Conservation (phyloP, 148 eudicot species). For the Heliosperma pusillum region DNA sequence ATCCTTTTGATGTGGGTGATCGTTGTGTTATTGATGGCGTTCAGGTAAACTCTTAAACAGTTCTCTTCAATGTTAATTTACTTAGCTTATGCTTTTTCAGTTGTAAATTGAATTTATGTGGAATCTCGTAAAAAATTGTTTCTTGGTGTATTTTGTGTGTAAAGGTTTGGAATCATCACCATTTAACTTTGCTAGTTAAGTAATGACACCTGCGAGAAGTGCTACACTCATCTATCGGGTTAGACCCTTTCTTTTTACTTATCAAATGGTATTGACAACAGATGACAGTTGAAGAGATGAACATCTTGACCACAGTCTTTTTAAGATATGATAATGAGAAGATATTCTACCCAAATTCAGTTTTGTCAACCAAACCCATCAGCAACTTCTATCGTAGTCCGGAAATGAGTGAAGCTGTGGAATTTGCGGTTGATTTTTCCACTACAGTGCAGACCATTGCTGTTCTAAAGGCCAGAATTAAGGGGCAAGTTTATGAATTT, state of each 20-base stretch:
- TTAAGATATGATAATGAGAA: constrained; percentile 72
- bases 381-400: constrained; percentile 84
- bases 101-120: not conserved
- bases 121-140: too few species aligned
- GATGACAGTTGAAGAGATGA: constrained; percentile 95
- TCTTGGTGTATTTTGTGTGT: not conserved
- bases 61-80: not conserved
- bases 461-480: constrained; percentile 54
- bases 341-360: constrained; percentile 69
- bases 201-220: too few species aligned
- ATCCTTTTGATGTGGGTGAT: constrained; percentile 88
- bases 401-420: constrained; percentile 71
- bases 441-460: constrained; percentile 67
- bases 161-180: too few species aligned
- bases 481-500: constrained; percentile 33
- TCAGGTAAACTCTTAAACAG: constrained; percentile 44
- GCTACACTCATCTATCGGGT: too few species aligned
- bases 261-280: constrained; percentile 23
- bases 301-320: constrained; percentile 81
- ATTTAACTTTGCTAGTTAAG: too few species aligned
- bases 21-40: constrained; percentile 76
- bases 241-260: not conserved
- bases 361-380: constrained; percentile 70
- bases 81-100: not conserved
- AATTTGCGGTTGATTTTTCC: constrained; percentile 61